phyloP scores from a whole-genome alignment of 164 flowering plant genomes.

The Kingdonia uniflora region DNA sequence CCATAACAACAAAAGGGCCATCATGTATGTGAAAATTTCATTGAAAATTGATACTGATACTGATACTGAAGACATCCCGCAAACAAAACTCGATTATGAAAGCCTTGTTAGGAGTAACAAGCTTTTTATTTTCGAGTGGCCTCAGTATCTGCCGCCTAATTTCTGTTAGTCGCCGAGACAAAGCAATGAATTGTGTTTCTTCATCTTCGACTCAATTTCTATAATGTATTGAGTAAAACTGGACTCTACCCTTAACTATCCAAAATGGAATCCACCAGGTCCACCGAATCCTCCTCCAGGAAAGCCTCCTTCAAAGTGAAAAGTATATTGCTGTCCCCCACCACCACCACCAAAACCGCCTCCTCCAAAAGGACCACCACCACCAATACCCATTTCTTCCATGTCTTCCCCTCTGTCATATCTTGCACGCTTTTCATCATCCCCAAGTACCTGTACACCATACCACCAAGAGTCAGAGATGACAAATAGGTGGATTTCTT shows the following conservation, averaged over 20 bases:
- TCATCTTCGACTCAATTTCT: background rate
- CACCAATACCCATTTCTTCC: conserved; percentile 73
- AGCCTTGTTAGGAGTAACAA: conserved; percentile 6
- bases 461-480: background rate
- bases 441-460: conserved; percentile 60
- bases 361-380: conserved; percentile 56
- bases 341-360: conserved; percentile 46
- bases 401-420: conserved; percentile 90
- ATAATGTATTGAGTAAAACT: background rate
- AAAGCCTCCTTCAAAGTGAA: conserved; percentile 63
- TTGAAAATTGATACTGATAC: background rate
- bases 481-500: background rate
- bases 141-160: conserved; percentile 1
- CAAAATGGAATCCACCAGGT: conserved; percentile 48
- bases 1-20: no score
- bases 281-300: conserved; percentile 42
- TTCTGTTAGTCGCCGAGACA: no score
- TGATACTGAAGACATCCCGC: conserved; percentile 1
- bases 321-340: conserved; percentile 75
- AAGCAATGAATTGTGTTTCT: background rate
- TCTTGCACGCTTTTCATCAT: conserved; percentile 80
- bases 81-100: conserved; percentile 3
- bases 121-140: conserved; percentile 5
- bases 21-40: background rate
- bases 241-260: background rate